Percentiles rank a stretch among this genome's conserved stretches.
phyloP scores from a whole-genome alignment of 306 rosid genomes.

The Trifolium repens region DNA sequence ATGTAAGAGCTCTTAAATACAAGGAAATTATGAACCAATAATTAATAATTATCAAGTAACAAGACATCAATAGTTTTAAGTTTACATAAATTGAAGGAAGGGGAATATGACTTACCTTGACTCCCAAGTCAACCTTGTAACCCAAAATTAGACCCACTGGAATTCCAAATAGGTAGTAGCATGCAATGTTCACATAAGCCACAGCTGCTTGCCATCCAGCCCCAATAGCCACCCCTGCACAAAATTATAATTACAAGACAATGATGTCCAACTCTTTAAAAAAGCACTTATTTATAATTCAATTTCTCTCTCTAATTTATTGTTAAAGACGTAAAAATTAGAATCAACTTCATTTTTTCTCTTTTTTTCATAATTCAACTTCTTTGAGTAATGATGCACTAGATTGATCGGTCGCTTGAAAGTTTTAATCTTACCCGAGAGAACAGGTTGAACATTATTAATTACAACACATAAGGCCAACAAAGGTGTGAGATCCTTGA shows the following conservation, averaged over 20 bases:
- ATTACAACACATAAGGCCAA: conserved; percentile 60
- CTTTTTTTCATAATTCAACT: no score
- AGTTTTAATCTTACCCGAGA: conserved; percentile 56
- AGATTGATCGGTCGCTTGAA: background rate
- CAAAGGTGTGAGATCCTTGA: conserved; percentile 61
- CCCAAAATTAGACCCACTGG: conserved; percentile 74
- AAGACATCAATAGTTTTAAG: background rate
- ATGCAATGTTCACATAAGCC: conserved; percentile 69
- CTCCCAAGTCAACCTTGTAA: conserved; percentile 58
- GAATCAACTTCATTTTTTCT: no score
- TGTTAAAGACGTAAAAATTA: no score
- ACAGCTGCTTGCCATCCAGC: conserved; percentile 84
- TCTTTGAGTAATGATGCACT: no score
- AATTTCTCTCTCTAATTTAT: no score
- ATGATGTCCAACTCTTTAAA: no score
- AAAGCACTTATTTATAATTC: no score
- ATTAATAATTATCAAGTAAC: no score
- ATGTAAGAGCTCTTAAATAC: no score
- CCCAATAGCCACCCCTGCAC: conserved; percentile 76
- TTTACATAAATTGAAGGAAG: background rate
- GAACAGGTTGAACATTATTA: conserved; percentile 75
- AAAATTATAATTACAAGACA: background rate
- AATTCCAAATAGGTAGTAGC: conserved; percentile 67
- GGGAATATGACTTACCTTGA: conserved; percentile 36
- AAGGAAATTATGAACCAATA: no score